Evolutionary conservation across 228 moss, liverwort and hornwort genomes (phyloP), one percentile per base, ranked within the genome.

Genomic region (Sphagnum magellanicum): DNA sequence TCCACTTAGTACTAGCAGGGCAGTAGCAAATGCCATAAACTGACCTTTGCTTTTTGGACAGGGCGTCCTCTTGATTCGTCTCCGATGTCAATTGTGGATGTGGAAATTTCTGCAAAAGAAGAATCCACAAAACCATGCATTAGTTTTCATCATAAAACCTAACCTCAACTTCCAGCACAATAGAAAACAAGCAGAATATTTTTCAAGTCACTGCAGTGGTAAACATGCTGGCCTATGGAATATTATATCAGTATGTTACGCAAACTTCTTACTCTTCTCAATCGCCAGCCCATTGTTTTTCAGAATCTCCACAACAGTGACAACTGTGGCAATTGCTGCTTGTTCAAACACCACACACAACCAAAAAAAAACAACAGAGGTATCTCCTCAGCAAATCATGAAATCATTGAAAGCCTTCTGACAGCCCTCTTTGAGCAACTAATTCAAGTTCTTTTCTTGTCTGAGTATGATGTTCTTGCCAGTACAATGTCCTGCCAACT

Each of bases 251-350:
- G 32, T 3, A 32, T 32, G 32, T 32, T 32, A 32, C 3, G 32
- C 32, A 32, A 32, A 32, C 3, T 4, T 63, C 74, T 63, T 64
- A 75, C 74, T 75, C 68, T 52, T 75, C 74, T 75, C 74, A 51
- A 75, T 63, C 0, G 74, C 85, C 65, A 85, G 73, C 48, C 85
- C 85, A 52, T 85, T 85, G 60, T 85, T 85, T 67, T 85, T 85
- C 68, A 85, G 74, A 62, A 85, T 85, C 71, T 85, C 82, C 7
- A 81, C 81, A 9, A 85, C 85, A 12, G 82, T 85, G 61, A 85
- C 82, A 63, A 85, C 85, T 15, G 79, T 85, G 16, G 85, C 85
- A 59, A 85, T 85, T 48, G 85, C 85, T 84, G 84, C 81, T 55
- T 55, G 3, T 55, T 8, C 0, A 0, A 8, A 55, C 9, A 55